Evolutionary conservation across 2,329 filamentous ascomycete genomes (phyloP), one percentile per base, ranked within the genome.

Genomic region (Cordyceps fumosorosea): DNA sequence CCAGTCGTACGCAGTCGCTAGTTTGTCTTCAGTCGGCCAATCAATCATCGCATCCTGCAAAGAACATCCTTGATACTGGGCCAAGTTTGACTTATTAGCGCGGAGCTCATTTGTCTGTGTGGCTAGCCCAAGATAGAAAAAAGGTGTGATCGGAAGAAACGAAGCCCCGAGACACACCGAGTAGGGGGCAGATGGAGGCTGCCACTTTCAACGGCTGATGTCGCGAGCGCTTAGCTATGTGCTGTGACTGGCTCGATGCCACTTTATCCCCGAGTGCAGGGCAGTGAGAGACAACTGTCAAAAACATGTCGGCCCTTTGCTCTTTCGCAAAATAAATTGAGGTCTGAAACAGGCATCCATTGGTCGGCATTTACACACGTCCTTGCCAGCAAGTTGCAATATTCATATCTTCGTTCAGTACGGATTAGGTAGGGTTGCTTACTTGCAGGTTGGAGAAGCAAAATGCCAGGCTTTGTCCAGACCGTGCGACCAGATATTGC

Each of bases 401-500:
- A 48, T 29, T 14, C 22, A 29, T 20, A 37, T 37, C 34, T 14
- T 32, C 5, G 5, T 32, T 32, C 29, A 32, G 5, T 32, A 32
- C 29, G 29, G 4, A 32, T 32, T 37, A 3, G 12, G 34, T 12
- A 12, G 29, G 29, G 34, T 12, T 34, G 10, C 32, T 34, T 34
- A 34, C 32, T 11, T 34, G 11, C 32, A 34, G 34, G n/a, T n/a
- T 34, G 44, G n/a, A n/a, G 34, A 37, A 59, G 3, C 34, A 42
- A 44, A 32, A 32, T n/a, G 34, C 8, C 34, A 22, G 16, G 55
- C 20, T 22, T 18, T 47, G 12, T n/a, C 16, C 50, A 24, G 40
- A 53, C 48, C 48, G 57, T 60, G 57, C 50, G 40, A 47, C 37
- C 57, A 26, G n/a, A 26, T 47, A 60, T 47, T 29, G 22, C 47